Percentiles rank a stretch among this genome's conserved stretches.
phyloP scores from a whole-genome alignment of 208 protist species.

The Trypanosoma avium region DNA sequence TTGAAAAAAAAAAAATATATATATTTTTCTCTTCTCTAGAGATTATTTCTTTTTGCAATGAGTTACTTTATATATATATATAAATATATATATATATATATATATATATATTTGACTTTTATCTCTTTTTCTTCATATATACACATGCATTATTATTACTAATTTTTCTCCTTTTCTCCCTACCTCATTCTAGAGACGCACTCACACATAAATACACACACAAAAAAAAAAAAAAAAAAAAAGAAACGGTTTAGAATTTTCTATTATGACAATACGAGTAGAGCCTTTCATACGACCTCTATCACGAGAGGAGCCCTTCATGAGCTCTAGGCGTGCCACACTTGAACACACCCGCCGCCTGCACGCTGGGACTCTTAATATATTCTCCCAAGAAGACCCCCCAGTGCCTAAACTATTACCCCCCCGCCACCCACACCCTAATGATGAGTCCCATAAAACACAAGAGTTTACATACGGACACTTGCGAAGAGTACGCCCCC shows the following conservation, averaged over 20 bases:
- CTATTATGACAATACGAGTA: not conserved
- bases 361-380: constrained; percentile 31
- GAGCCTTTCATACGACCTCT: constrained; percentile 16
- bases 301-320: constrained; percentile 2
- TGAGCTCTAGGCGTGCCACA: not conserved
- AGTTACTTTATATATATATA: not conserved
- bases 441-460: constrained; percentile 58
- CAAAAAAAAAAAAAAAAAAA: not conserved
- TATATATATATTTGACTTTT: constrained; percentile 4
- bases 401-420: not conserved
- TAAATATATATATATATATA: constrained; percentile 6
- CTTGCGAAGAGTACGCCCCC: constrained; percentile 43
- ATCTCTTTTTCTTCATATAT: too few relatives aligned
- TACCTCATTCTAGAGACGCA: too few relatives aligned
- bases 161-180: too few relatives aligned
- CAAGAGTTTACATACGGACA: constrained; percentile 53
- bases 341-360: constrained; percentile 17
- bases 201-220: too few relatives aligned
- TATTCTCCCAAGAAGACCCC: constrained; percentile 17
- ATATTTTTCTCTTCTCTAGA: too few relatives aligned
- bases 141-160: too few relatives aligned
- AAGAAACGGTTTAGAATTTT: not conserved
- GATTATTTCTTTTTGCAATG: too few relatives aligned
- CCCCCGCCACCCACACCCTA: constrained; percentile 25
- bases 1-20: too few relatives aligned